Conservation (phyloP, 257 asterid genomes). For the Euphrasia confusa region DNA sequence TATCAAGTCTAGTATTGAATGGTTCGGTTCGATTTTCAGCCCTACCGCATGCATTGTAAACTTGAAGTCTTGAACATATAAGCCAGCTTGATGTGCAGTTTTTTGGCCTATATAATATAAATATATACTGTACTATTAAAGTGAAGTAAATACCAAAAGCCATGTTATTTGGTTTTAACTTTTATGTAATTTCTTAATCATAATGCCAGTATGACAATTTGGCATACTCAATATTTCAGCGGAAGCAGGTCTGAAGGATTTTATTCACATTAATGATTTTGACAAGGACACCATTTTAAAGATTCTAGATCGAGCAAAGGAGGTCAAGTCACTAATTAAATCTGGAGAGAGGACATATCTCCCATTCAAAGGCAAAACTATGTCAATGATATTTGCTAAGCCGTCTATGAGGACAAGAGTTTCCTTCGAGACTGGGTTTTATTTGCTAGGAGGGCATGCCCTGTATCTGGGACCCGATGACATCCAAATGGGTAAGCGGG, state of each 20-base stretch:
- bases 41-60: too few relatives aligned
- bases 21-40: too few relatives aligned
- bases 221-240: slow-evolving; percentile 39
- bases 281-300: slow-evolving; percentile 68
- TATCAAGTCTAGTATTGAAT: too few relatives aligned
- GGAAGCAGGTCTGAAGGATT: slow-evolving; percentile 65
- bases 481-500: slow-evolving; percentile 98
- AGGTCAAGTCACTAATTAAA: slow-evolving; percentile 79
- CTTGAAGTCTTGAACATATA: neutral
- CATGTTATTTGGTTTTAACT: neutral
- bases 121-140: neutral
- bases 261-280: slow-evolving; percentile 75
- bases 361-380: slow-evolving; percentile 90
- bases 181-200: neutral
- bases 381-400: slow-evolving; percentile 97
- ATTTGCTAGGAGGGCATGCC: slow-evolving; percentile 96
- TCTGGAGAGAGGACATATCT: slow-evolving; percentile 88
- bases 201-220: neutral
- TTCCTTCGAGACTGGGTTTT: slow-evolving; percentile 94
- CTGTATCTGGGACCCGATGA: slow-evolving; percentile 88
- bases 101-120: neutral
- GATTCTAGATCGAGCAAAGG: slow-evolving; percentile 77
- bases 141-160: neutral
- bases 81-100: neutral
- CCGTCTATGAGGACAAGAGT: slow-evolving; percentile 99